Conservation (phyloP, 345 rosid genomes). For the Heritiera littoralis region DNA sequence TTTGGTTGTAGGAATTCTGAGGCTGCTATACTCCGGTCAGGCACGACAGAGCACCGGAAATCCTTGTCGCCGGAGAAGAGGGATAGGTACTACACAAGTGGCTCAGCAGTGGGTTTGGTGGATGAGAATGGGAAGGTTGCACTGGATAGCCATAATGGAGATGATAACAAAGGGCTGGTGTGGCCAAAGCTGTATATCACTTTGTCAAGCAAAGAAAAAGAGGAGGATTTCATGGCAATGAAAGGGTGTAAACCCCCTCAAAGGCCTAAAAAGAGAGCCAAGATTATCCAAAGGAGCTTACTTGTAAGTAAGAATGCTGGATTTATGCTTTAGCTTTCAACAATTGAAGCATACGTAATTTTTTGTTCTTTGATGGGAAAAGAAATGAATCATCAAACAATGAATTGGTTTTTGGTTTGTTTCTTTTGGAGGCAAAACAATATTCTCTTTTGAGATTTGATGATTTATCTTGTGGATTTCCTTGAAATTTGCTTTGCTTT, state of each 20-base stretch:
- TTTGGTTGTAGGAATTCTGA: conserved; percentile 57
- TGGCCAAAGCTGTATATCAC: conserved; percentile 64
- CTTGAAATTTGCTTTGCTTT: not conserved
- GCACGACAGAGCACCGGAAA: conserved; percentile 28
- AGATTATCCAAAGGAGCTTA: conserved; percentile 62
- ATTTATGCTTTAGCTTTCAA: not conserved
- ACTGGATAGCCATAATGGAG: conserved; percentile 42
- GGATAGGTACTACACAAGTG: conserved; percentile 61
- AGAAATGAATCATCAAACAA: not conserved
- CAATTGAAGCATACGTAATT: not conserved
- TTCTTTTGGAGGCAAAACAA: not conserved
- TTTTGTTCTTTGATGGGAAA: not conserved
- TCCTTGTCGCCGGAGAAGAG: conserved; percentile 52
- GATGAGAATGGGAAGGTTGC: conserved; percentile 51
- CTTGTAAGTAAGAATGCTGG: conserved; percentile 45
- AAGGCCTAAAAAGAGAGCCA: conserved; percentile 74
- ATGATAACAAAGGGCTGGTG: conserved; percentile 37
- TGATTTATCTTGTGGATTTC: conserved; percentile 8
- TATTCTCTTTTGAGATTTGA: not conserved
- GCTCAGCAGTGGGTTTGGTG: conserved; percentile 36
- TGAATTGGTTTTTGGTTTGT: not conserved
- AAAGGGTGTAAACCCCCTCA: conserved; percentile 78
- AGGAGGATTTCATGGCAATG: conserved; percentile 76
- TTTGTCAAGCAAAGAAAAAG: conserved; percentile 74
- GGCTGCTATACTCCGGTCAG: conserved; percentile 36